These are phyloP conservation scores for Spathaspora boniae DNA, from an alignment of 805 yeast genomes.

Conservation along the genomic window DNA sequence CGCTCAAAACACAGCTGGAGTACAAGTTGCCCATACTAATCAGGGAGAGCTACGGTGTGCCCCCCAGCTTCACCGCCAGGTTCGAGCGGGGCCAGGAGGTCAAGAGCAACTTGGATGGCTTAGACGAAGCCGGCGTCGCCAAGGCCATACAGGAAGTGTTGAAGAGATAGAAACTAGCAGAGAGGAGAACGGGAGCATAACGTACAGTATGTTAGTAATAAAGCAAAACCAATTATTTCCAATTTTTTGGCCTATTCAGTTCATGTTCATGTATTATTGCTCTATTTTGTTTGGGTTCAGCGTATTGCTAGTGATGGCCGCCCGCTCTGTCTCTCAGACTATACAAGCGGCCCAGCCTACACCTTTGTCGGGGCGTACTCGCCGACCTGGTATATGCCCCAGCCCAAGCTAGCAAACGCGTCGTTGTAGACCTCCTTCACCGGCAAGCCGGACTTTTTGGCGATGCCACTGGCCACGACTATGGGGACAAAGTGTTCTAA, in stretches of 20 bases:
- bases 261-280: too few relatives aligned
- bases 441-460: conserved; percentile 32
- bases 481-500: conserved; percentile 71
- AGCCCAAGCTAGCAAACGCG: conserved; percentile 51
- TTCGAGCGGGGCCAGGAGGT: conserved; percentile 55
- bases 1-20: conserved; percentile 51
- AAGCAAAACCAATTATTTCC: too few relatives aligned
- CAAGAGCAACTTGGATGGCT: conserved; percentile 46
- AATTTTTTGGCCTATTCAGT: too few relatives aligned
- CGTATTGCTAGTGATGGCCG: too few relatives aligned
- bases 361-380: conserved; percentile 9
- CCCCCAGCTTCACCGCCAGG: conserved; percentile 74
- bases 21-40: conserved; percentile 70
- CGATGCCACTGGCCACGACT: conserved; percentile 58
- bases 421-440: conserved; percentile 47
- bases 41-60: conserved; percentile 71
- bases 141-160: conserved; percentile 37
- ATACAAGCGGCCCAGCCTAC: too few relatives aligned
- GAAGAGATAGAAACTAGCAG: conserved; percentile 29
- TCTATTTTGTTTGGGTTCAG: background rate
- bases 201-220: too few relatives aligned
- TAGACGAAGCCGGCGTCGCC: conserved; percentile 44
- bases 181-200: too few relatives aligned
- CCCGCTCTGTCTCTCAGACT: too few relatives aligned
- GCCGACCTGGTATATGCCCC: conserved; percentile 63